A percentile compares a stretch with the other conserved stretches of the same genome.
phyloP scores from a whole-genome alignment of 2,329 filamentous ascomycete species.

The Bipolaris bicolor region DNA sequence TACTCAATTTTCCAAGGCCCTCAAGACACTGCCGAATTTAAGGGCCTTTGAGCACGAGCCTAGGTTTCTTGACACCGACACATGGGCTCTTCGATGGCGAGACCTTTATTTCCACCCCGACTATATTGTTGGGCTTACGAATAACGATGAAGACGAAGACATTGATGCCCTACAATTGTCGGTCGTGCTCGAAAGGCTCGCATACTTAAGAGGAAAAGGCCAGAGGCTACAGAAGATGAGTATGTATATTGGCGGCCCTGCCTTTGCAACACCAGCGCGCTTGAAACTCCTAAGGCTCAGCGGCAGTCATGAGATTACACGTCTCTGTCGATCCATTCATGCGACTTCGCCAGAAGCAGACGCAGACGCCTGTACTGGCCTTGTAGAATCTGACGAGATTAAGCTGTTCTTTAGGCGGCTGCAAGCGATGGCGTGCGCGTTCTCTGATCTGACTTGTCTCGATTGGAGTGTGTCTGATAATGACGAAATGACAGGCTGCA shows the following conservation, averaged over 20 bases:
- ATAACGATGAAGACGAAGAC: slow-evolving; percentile 9
- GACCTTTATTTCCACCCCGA: slow-evolving; percentile 4
- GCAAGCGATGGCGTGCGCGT: slow-evolving; percentile 4
- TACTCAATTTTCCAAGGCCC: slow-evolving; percentile 4
- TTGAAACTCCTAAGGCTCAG: slow-evolving; percentile 7
- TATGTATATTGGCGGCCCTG: slow-evolving; percentile 9
- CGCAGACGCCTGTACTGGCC: slow-evolving; percentile 1
- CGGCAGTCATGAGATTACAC: not conserved
- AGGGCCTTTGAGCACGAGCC: slow-evolving; percentile 9
- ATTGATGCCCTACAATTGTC: slow-evolving; percentile 12
- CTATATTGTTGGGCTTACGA: not conserved
- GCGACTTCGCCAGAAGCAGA: slow-evolving; percentile 6
- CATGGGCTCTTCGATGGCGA: slow-evolving; percentile 8
- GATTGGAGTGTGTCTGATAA: slow-evolving; percentile 11
- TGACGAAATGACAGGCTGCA: slow-evolving; percentile 2
- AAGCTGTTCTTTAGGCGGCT: slow-evolving; percentile 3
- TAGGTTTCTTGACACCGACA: not conserved
- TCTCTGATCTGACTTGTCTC: slow-evolving; percentile 9
- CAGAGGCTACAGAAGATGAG: slow-evolving; percentile 6
- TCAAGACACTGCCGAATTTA: slow-evolving; percentile 7
- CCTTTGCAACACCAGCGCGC: slow-evolving; percentile 5
- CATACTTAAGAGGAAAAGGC: not conserved
- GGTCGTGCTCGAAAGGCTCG: slow-evolving; percentile 10
- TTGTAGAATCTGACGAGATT: not conserved
- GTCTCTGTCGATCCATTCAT: slow-evolving; percentile 1